These are phyloP conservation scores for Starmerella etchellsii DNA, from an alignment of 805 yeast species.

Conservation along the genomic window DNA sequence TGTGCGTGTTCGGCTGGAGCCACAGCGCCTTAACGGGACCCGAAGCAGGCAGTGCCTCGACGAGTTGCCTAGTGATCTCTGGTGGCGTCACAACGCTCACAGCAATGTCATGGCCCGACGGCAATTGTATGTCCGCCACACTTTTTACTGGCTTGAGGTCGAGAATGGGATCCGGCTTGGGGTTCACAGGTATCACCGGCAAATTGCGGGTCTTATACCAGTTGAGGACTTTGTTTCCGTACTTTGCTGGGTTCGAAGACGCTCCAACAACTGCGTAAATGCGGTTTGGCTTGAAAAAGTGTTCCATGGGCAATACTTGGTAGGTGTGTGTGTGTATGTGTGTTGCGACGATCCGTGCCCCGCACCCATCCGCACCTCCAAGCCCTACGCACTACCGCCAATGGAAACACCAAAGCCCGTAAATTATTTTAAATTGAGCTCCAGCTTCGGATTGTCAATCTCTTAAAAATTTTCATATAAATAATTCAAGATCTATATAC, in stretches of 20 bases:
- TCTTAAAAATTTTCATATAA: no score
- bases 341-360: no score
- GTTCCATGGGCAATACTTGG: conserved; percentile 25
- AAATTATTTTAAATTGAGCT: no score
- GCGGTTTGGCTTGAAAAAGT: conserved; percentile 41
- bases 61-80: conserved; percentile 35
- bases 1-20: conserved; percentile 78
- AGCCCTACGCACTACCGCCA: no score
- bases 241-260: conserved; percentile 47
- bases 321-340: no score
- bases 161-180: conserved; percentile 37
- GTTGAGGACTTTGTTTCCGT: conserved; percentile 52
- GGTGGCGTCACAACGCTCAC: conserved; percentile 72
- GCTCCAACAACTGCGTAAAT: conserved; percentile 63
- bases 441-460: no score
- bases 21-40: conserved; percentile 44
- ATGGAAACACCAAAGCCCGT: no score
- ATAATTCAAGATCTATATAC: no score
- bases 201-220: conserved; percentile 53
- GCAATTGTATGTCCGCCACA: conserved; percentile 20
- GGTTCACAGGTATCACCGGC: conserved; percentile 56
- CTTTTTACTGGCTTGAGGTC: conserved; percentile 30
- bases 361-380: no score
- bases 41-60: conserved; percentile 30
- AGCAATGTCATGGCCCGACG: conserved; percentile 27